Evolutionary conservation across 1,284 basidiomycete species (phyloP), one percentile per base, ranked within the genome.

Genomic region (Volvariella volvacea): DNA sequence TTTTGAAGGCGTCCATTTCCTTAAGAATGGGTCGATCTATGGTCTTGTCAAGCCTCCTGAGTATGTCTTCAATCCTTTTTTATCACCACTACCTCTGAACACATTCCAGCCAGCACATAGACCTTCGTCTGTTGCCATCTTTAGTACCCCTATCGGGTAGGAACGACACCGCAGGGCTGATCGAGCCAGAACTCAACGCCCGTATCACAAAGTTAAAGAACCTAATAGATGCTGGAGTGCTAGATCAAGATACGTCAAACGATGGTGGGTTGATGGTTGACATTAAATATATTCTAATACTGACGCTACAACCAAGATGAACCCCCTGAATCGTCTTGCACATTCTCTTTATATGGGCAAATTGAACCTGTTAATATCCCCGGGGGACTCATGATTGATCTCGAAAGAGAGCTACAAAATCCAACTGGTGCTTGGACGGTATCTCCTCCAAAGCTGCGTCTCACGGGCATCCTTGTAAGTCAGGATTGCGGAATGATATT

Each of bases 1-100:
- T 47, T 78, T 89, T 50, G 80, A 85, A 56, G 91, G 88, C 2
- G 70, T 93, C 10, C 90, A 92, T 62, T 80, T 88, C 55, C 52
- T 85, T 7, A 66, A 75, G 7, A 87, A 88, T 51, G 91, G 91
- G 1, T 78, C 85, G 1, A 78, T 92, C 33, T 85, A 83, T 55
- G 85, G 88, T 0, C 74, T 85, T 48, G 87, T 79, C 4, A 72
- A 81, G 53, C 79, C 84, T 3, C 62, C 65, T 16, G 81, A 82
- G 86, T 88, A 50, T 48, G 73, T 49, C 19, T 39, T 41, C 17
- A 20, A n/a, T 7, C 22, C 20, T 34, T 44, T 14, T 47, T 38
- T 44, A 45, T 33, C 6, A 21, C 31, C 43, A 30, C 34, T 39
- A 17, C 20, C 12, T 43, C 25, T 42, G 28, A 25, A 40, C 28